Conservation (phyloP, 305 asterid species). For the Andrographis paniculata region DNA sequence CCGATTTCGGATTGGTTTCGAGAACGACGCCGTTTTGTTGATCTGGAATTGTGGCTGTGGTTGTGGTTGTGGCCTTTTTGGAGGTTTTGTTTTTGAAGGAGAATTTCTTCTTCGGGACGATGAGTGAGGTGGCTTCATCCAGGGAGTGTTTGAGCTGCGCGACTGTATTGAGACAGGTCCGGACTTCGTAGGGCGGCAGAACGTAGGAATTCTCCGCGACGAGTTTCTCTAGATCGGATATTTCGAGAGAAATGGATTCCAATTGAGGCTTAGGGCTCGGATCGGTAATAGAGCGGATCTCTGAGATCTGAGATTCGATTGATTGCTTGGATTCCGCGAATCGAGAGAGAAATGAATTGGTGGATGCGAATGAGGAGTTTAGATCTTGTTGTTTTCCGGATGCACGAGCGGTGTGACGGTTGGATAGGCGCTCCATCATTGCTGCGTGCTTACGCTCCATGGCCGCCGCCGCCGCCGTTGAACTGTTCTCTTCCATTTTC, state of each 20-base stretch:
- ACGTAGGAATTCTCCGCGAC: constrained; percentile 66
- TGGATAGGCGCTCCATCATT: constrained; percentile 74
- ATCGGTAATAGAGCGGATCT: constrained; percentile 28
- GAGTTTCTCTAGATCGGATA: constrained; percentile 62
- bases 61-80: constrained; percentile 26
- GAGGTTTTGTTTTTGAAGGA: constrained; percentile 62
- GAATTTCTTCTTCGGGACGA: constrained; percentile 76
- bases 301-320: constrained; percentile 47
- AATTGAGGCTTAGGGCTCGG: constrained; percentile 41
- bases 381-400: constrained; percentile 35
- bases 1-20: constrained; percentile 17
- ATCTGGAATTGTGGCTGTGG: constrained; percentile 15
- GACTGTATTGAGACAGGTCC: constrained; percentile 50
- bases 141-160: constrained; percentile 51
- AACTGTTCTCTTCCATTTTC: constrained; percentile 42
- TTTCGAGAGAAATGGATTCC: constrained; percentile 37
- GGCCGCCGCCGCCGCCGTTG: constrained; percentile 18
- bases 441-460: constrained; percentile 66
- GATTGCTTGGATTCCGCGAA: constrained; percentile 59
- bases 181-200: constrained; percentile 74
- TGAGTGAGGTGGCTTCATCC: constrained; percentile 43
- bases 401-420: constrained; percentile 55
- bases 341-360: constrained; percentile 48
- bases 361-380: constrained; percentile 26
- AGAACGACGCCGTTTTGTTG: constrained; percentile 2